A percentile compares a stretch with the other conserved stretches of the same genome.
Conservation (phyloP, 805 yeast genomes). For the Wickerhamiella qilinensis region DNA sequence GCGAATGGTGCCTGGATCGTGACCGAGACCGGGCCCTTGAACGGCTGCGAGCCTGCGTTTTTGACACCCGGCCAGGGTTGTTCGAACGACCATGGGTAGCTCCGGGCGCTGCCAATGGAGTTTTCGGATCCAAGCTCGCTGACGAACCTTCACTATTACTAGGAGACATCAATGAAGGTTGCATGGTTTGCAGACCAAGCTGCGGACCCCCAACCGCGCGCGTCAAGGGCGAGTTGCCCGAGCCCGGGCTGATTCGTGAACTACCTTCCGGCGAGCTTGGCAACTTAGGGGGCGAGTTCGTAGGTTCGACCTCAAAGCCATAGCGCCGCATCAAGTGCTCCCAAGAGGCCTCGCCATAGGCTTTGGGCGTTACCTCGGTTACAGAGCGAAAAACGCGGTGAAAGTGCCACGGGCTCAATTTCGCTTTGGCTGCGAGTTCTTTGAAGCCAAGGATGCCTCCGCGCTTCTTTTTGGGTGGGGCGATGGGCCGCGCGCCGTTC, state of each 20-base stretch:
- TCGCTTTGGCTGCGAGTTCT: conserved; percentile 72
- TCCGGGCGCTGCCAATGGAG: not conserved
- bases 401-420: conserved; percentile 82
- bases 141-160: not conserved
- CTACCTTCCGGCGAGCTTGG: not conserved
- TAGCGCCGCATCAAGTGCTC: conserved; percentile 15
- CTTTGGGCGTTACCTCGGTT: conserved; percentile 76
- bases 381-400: conserved; percentile 79
- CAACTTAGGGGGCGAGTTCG: not conserved
- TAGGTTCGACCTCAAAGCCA: conserved; percentile 14
- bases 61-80: not conserved
- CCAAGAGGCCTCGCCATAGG: conserved; percentile 72
- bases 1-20: not conserved
- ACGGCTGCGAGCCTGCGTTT: not conserved
- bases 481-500: conserved; percentile 7
- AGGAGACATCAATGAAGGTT: not conserved
- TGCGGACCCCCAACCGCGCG: not conserved
- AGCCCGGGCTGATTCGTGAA: not conserved
- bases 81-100: not conserved
- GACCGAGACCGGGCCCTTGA: conserved; percentile 1
- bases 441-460: conserved; percentile 41
- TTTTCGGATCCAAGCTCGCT: not conserved
- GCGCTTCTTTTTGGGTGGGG: conserved; percentile 21
- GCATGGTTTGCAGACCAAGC: not conserved
- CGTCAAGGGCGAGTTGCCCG: not conserved